Evolutionary conservation across 495 filamentous ascomycete genomes (phyloP).

Genomic region (Penicillium cataractarum): DNA sequence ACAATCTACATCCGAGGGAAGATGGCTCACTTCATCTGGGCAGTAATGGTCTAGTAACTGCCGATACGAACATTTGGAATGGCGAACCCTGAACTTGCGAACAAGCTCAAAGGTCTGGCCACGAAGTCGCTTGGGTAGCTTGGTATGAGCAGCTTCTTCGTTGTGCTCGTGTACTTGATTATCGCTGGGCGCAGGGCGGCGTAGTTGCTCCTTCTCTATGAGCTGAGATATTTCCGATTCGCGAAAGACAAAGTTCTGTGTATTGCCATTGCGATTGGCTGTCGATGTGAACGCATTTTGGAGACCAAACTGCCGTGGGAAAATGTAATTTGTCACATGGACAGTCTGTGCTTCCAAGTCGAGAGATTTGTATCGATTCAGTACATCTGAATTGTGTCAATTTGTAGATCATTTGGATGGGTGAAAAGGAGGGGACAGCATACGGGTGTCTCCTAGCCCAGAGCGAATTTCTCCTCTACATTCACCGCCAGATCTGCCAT

Average conservation of each 20-base stretch:
- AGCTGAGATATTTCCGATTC: slow-evolving; percentile 75
- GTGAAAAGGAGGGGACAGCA: slow-evolving; percentile 35
- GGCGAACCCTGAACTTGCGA: slow-evolving; percentile 66
- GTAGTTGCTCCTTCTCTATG: slow-evolving; percentile 17
- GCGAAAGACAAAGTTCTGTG: slow-evolving; percentile 77
- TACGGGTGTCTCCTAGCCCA: slow-evolving; percentile 82
- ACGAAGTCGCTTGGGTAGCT: slow-evolving; percentile 78
- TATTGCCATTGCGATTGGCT: slow-evolving; percentile 64
- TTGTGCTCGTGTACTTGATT: slow-evolving; percentile 9
- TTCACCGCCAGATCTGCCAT: slow-evolving; percentile 72
- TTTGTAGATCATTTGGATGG: slow-evolving; percentile 1
- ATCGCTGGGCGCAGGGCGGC: not conserved
- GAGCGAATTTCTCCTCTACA: slow-evolving; percentile 66
- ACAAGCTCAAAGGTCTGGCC: slow-evolving; percentile 62
- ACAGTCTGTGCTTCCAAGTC: slow-evolving; percentile 56
- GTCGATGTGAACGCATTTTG: slow-evolving; percentile 86
- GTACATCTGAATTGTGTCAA: slow-evolving; percentile 66
- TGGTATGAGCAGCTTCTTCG: slow-evolving; percentile 25
- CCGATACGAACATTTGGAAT: slow-evolving; percentile 75
- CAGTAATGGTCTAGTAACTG: slow-evolving; percentile 82
- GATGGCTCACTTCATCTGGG: slow-evolving; percentile 58
- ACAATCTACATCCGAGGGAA: not conserved
- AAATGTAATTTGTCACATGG: slow-evolving; percentile 89
- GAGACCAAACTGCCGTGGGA: slow-evolving; percentile 85
- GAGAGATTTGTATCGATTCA: slow-evolving; percentile 70